These are phyloP conservation scores for Yamadazyma triangularis DNA, from an alignment of 1,139 yeast species.

Conservation along the genomic window DNA sequence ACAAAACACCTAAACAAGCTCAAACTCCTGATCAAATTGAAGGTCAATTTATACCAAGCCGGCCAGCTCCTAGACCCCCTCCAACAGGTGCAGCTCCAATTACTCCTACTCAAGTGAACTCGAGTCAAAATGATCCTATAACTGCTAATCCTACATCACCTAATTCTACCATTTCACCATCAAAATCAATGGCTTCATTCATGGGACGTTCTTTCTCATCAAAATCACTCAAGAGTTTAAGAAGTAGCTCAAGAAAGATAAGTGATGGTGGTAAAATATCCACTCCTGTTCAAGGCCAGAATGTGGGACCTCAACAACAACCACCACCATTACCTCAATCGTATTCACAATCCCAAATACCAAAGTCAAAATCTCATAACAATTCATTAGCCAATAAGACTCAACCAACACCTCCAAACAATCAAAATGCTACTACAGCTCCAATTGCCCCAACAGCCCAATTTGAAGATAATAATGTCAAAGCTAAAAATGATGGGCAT, in stretches of 20 bases:
- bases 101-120: constrained; percentile 1
- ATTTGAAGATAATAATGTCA: constrained; percentile 20
- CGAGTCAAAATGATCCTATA: neutral
- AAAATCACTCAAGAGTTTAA: constrained; percentile 34
- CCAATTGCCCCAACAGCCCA: constrained; percentile 31
- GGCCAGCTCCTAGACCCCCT: constrained; percentile 66
- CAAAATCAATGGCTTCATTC: constrained; percentile 15
- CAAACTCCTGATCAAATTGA: constrained; percentile 17
- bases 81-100: constrained; percentile 7
- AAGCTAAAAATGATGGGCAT: constrained; percentile 19
- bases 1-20: constrained; percentile 7
- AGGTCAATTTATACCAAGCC: constrained; percentile 54
- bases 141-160: constrained; percentile 3
- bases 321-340: constrained; percentile 3
- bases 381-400: constrained; percentile 29
- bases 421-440: constrained; percentile 33
- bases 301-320: neutral
- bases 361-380: constrained; percentile 44
- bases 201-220: constrained; percentile 39
- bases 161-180: constrained; percentile 8
- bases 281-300: constrained; percentile 7
- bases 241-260: constrained; percentile 18
- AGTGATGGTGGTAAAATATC: constrained; percentile 18
- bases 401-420: constrained; percentile 10
- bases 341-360: constrained; percentile 18